These are phyloP conservation scores for Hypoxylon intermedium DNA, from an alignment of 495 filamentous ascomycete genomes.

Conservation along the genomic window DNA sequence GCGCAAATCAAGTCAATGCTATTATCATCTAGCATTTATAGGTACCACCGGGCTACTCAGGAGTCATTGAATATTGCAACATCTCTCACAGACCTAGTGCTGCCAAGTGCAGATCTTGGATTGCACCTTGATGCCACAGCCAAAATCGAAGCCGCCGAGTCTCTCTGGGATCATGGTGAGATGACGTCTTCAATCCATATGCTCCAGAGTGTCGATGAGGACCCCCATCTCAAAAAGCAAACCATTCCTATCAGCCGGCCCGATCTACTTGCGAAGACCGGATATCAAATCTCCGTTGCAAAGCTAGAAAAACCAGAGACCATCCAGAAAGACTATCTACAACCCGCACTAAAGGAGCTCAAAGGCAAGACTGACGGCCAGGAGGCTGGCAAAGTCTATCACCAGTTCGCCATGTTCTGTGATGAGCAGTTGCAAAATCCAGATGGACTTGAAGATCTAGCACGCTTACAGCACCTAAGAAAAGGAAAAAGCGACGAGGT, in stretches of 20 bases:
- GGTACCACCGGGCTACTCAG: conserved; percentile 80
- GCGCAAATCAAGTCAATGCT: conserved; percentile 77
- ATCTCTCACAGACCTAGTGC: conserved; percentile 75
- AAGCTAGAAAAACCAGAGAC: conserved; percentile 90
- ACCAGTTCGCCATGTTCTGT: conserved; percentile 94
- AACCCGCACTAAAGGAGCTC: conserved; percentile 81
- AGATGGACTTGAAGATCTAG: conserved; percentile 83
- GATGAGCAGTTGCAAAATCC: conserved; percentile 88
- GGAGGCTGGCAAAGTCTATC: conserved; percentile 86
- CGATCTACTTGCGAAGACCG: conserved; percentile 84
- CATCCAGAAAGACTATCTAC: conserved; percentile 84
- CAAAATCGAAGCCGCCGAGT: conserved; percentile 80
- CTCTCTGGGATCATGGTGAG: conserved; percentile 94
- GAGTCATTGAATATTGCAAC: conserved; percentile 85
- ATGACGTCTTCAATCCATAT: conserved; percentile 89
- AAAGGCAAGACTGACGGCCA: conserved; percentile 70
- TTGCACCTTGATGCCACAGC: conserved; percentile 78
- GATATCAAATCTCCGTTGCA: conserved; percentile 87
- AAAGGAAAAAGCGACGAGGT: conserved; percentile 83
- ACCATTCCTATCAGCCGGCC: conserved; percentile 75
- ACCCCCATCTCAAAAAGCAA: conserved; percentile 70
- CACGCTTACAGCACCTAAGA: conserved; percentile 78
- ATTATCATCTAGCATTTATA: conserved; percentile 73
- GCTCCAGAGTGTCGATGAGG: conserved; percentile 73
- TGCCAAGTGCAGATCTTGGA: conserved; percentile 68